Evolutionary conservation across 768 basidiomycete species (phyloP).

Genomic region (Nevesoporus exiguus): DNA sequence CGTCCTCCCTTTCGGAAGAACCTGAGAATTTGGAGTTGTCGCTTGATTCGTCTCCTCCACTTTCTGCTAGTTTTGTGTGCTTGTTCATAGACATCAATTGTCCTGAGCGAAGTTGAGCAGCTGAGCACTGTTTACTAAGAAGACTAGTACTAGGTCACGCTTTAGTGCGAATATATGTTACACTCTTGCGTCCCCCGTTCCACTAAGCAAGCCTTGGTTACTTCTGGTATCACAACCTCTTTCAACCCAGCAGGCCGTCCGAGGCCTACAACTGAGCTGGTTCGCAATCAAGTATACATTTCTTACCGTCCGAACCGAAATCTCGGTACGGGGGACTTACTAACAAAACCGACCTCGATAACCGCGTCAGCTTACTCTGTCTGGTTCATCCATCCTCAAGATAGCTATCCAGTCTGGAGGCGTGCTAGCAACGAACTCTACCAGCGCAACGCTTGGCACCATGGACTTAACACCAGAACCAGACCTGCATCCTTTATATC

Average conservation of each 20-base stretch:
- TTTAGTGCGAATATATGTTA: not conserved
- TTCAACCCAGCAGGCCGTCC: constrained; percentile 1
- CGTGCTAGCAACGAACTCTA: constrained; percentile 28
- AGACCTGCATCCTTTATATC: constrained; percentile 77
- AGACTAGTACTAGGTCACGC: too few species aligned
- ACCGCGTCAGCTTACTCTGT: constrained; percentile 2
- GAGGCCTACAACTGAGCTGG: constrained; percentile 2
- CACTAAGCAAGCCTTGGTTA: not conserved
- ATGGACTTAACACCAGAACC: constrained; percentile 70
- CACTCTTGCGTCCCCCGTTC: not conserved
- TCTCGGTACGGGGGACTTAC: constrained; percentile 1
- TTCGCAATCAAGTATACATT: constrained; percentile 9
- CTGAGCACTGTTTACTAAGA: too few species aligned
- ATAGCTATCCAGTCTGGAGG: constrained; percentile 1
- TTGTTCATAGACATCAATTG: constrained; percentile 52
- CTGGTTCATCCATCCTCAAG: constrained; percentile 9
- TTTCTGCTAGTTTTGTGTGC: constrained; percentile 44
- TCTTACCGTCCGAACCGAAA: constrained; percentile 20
- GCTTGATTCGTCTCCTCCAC: constrained; percentile 11
- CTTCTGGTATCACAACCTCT: constrained; percentile 4
- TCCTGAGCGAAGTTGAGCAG: constrained; percentile 1
- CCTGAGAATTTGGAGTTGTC: constrained; percentile 6
- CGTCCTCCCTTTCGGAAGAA: constrained; percentile 12
- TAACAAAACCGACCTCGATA: constrained; percentile 6
- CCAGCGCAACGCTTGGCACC: constrained; percentile 24